These are phyloP conservation scores for Phragmites australis DNA, from an alignment of 176 grass and related monocot species.

Conservation along the genomic window DNA sequence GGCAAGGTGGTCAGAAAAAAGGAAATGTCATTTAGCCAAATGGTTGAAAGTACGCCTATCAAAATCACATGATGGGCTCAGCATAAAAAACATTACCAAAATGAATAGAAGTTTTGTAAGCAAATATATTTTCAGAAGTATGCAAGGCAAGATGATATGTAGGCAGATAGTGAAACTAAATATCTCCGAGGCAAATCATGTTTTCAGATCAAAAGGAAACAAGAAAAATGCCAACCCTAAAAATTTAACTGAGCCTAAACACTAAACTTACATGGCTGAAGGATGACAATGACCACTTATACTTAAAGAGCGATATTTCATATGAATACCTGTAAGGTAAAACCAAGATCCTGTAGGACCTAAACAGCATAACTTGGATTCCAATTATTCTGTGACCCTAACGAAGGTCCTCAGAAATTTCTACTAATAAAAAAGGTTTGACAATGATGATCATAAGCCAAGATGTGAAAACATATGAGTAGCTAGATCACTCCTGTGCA, in stretches of 20 bases:
- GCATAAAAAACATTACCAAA: no score
- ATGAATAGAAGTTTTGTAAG: neutral
- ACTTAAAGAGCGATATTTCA: neutral
- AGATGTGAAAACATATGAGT: neutral
- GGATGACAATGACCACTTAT: conserved; percentile 2
- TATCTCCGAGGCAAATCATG: neutral
- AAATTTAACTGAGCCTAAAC: neutral
- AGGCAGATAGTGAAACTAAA: neutral
- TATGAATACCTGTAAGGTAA: neutral
- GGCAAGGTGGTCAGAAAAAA: neutral
- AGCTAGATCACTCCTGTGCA: neutral
- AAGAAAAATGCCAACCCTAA: neutral
- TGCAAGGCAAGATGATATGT: neutral
- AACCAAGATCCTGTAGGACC: neutral
- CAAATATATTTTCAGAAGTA: neutral
- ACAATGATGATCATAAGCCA: neutral
- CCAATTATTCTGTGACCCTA: neutral
- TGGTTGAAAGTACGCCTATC: neutral
- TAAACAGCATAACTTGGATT: conserved; percentile 12
- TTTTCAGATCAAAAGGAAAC: neutral
- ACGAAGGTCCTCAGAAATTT: neutral
- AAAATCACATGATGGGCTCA: neutral
- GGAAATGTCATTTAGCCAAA: neutral
- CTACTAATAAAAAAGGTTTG: neutral
- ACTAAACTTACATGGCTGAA: neutral